Evolutionary conservation across 75 land plant genomes (phyloP).

Genomic region (Adiantum capillusveneris): DNA sequence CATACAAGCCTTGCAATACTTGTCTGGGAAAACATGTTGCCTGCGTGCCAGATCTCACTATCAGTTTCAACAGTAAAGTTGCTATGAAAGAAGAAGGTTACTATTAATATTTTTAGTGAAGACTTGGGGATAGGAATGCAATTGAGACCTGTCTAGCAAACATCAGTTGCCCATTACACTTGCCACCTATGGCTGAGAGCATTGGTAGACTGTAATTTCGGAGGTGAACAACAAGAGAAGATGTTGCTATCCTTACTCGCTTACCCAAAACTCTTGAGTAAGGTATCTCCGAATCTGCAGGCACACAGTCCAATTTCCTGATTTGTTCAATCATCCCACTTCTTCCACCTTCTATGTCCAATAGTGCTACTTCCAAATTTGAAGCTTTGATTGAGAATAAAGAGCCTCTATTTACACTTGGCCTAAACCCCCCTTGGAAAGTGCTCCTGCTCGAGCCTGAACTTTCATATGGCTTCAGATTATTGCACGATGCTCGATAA

Average conservation of each 20-base stretch:
- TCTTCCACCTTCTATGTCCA: conserved; percentile 73
- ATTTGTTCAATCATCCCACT: conserved; percentile 76
- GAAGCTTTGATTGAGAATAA: conserved; percentile 64
- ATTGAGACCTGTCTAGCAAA: conserved; percentile 87
- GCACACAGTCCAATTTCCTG: conserved; percentile 61
- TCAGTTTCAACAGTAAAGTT: too few relatives aligned
- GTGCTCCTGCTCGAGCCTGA: conserved; percentile 68
- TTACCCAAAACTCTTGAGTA: conserved; percentile 71
- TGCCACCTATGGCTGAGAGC: conserved; percentile 57
- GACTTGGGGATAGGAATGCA: too few relatives aligned
- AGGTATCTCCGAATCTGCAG: conserved; percentile 54
- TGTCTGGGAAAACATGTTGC: conserved; percentile 95
- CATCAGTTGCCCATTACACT: conserved; percentile 75
- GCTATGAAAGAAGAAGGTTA: too few relatives aligned
- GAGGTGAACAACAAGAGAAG: conserved; percentile 54
- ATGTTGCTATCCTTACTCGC: conserved; percentile 41
- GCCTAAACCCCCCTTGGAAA: conserved; percentile 79
- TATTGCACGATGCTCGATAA: conserved; percentile 69
- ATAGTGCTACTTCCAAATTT: conserved; percentile 63
- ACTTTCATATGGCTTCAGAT: conserved; percentile 47
- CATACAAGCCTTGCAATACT: conserved; percentile 65
- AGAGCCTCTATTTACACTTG: conserved; percentile 54
- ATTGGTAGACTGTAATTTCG: conserved; percentile 79
- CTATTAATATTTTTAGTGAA: too few relatives aligned
- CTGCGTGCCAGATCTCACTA: conserved; percentile 30